Base-by-base conservation (phyloP, 306 rosid species). In the Trichosanthes cucumerina region DNA sequence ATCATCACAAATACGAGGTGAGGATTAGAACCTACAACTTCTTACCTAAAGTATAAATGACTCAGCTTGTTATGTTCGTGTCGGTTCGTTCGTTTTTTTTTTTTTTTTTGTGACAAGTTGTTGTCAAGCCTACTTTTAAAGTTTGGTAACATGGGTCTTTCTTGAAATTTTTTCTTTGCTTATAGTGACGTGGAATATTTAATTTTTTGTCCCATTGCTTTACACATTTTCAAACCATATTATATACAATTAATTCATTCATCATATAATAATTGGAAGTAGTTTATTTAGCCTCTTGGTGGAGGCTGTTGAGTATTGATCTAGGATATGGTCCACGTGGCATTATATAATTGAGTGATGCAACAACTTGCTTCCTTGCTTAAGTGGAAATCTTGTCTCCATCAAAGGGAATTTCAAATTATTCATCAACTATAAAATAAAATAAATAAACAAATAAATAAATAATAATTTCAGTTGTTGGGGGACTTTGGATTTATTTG, bases 371-470 rank as follows among this genome's bases (percentile, higher is more conserved):
- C 6, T 43, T 41, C 21, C 53, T 66, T 66, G 54, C 54, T 69
- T 46, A 71, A 71, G 76, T 26, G 57, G 76, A 10, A 71, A 71
- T 69, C 54, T 12, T 71, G 76, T 71, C 57, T 71, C 76, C 76
- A 71, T 71, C 44, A 70, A 24, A 24, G 38, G 54, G 76, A 46
- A 21, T n/a, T 70, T 44, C 10, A 11, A 69, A 69, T 39, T 43
- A 13, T 44, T 44, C 4, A 41, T 12, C 11, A 34, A 21, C 63
- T 57, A 64, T 15, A 16, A 3, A 68, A 68, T n/a, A 14, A 62
- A 7, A 63, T 6, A 63, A 4, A 24, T 4, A 58, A 62, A 12
- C 9, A 41, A 23, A 11, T 23, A n/a, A n/a, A 18, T 28, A 33
- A 59, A 60, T 60, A 33, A 65, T 8, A 65, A 36, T 44, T 46